Percentiles rank a stretch among this genome's conserved stretches.
Evolutionary conservation across 2,329 filamentous ascomycete species (phyloP).

Genomic region (Magnaporthiopsis incrustans): DNA sequence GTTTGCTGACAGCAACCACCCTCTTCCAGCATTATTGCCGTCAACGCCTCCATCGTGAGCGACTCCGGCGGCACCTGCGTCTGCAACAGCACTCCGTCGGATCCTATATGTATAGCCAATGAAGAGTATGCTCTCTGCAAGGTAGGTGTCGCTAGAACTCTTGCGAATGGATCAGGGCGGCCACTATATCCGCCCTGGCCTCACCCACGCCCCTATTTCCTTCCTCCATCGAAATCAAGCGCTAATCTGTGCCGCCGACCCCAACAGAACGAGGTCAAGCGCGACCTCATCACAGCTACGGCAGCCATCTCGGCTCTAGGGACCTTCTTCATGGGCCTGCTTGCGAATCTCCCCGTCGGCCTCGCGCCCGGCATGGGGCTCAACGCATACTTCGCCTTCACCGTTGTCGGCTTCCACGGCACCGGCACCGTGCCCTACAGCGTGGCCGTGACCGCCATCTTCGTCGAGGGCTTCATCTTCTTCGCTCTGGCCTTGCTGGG

Average conservation of each 20-base stretch:
- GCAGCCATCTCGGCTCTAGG: constrained; percentile 73
- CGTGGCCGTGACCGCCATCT: constrained; percentile 76
- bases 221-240: not conserved
- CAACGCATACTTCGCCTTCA: constrained; percentile 83
- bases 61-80: constrained; percentile 70
- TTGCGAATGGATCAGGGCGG: constrained; percentile 8
- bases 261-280: constrained; percentile 46
- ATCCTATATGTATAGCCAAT: constrained; percentile 46
- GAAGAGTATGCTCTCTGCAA: constrained; percentile 56
- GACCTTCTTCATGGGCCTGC: constrained; percentile 75
- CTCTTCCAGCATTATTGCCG: constrained; percentile 34
- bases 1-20: not conserved
- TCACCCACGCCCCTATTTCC: not conserved
- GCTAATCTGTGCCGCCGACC: not conserved
- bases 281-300: constrained; percentile 77
- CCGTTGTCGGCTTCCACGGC: constrained; percentile 70
- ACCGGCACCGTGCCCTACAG: constrained; percentile 64
- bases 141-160: not conserved
- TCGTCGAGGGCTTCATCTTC: constrained; percentile 83
- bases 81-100: constrained; percentile 46
- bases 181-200: no score
- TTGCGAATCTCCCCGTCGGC: constrained; percentile 70
- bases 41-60: constrained; percentile 46
- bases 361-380: constrained; percentile 71
- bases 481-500: constrained; percentile 71